A percentile compares a stretch with the other conserved stretches of the same genome.
Conservation (phyloP, 1,139 yeast species). For the Geotrichum cucujoidarum region DNA sequence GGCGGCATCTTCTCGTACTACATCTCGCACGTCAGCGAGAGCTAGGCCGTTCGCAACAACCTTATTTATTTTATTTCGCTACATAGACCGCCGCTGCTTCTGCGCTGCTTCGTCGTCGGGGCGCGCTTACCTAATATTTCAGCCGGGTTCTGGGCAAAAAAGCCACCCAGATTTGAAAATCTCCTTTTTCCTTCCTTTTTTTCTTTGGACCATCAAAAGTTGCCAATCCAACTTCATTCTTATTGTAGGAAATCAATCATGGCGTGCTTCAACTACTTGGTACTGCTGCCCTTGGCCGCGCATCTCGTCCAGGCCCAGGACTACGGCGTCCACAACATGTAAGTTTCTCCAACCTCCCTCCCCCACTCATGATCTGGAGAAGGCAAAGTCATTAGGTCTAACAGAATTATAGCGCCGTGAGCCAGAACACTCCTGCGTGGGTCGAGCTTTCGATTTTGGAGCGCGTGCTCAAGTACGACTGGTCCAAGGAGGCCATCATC, state of each 20-base stretch:
- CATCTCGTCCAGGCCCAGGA: slow-evolving; percentile 12
- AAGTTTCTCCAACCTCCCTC: slow-evolving; percentile 3
- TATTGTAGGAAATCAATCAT: too few relatives aligned
- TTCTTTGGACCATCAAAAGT: too few relatives aligned
- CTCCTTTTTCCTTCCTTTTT: too few relatives aligned
- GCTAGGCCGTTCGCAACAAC: not conserved
- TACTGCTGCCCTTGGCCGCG: slow-evolving; percentile 1
- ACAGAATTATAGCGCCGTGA: slow-evolving; percentile 3
- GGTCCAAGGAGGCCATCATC: slow-evolving; percentile 68
- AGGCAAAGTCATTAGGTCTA: not conserved
- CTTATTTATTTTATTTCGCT: not conserved
- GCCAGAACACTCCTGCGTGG: slow-evolving; percentile 31
- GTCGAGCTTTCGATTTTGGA: slow-evolving; percentile 33
- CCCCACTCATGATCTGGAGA: too few relatives aligned
- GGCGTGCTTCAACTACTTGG: not conserved
- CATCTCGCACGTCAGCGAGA: slow-evolving; percentile 7
- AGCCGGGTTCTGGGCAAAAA: too few relatives aligned
- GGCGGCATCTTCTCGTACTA: slow-evolving; percentile 10
- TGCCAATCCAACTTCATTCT: too few relatives aligned
- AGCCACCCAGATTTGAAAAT: too few relatives aligned
- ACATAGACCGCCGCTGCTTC: not conserved
- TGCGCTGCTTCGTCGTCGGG: not conserved
- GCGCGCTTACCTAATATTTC: not conserved
- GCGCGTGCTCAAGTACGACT: slow-evolving; percentile 50
- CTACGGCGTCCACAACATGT: slow-evolving; percentile 19